Base-by-base conservation (phyloP, 1,284 basidiomycete species). In the Peniophora sp. region DNA sequence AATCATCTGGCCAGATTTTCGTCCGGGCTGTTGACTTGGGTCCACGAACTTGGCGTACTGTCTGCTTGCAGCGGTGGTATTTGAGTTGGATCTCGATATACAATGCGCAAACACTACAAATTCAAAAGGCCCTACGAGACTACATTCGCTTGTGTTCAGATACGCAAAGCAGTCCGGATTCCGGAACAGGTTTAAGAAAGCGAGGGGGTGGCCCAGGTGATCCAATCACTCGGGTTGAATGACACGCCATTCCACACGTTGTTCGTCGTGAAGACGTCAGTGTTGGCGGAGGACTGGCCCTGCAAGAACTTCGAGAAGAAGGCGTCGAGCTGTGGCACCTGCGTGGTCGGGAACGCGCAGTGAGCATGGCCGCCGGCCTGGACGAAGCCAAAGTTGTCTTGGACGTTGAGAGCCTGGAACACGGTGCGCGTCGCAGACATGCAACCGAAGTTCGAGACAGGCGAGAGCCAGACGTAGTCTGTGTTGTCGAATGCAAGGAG, bases 261-360 rank as follows among this genome's bases (percentile, higher is more conserved):
- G 56, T 77, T 75, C 1, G 74, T 77, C 54, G 66, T 65, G 53
- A 74, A 64, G 54, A 72, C 65, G 53, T 63, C 67, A 20, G 77
- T 79, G 64, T 68, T 74, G 25, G 67, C 67, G 49, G 61, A 61
- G 8, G 38, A 8, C 60, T 73, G 66, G 24, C 65, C 72, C 47
- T 73, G 66, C 59, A 80, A 59, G 66, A 79, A 80, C 56, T 71
- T 72, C 62, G 76, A 68, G 57, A 79, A 66, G 63, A 77, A 79
- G 19, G 77, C 75, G 52, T 68, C 66, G 48, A 78, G 64, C 50
- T 69, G 64, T 3, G 63, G 56, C 47, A 72, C 68, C 53, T 74
- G 69, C 17, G 57, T 57, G 2, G 69, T 58, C 10, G 77, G 77
- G 69, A 74, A 79, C 16, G 63, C 65, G 60, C 78, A 79, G 58